These are phyloP conservation scores for Podaxis mareebaensis DNA, from an alignment of 768 basidiomycete genomes.

Conservation along the genomic window DNA sequence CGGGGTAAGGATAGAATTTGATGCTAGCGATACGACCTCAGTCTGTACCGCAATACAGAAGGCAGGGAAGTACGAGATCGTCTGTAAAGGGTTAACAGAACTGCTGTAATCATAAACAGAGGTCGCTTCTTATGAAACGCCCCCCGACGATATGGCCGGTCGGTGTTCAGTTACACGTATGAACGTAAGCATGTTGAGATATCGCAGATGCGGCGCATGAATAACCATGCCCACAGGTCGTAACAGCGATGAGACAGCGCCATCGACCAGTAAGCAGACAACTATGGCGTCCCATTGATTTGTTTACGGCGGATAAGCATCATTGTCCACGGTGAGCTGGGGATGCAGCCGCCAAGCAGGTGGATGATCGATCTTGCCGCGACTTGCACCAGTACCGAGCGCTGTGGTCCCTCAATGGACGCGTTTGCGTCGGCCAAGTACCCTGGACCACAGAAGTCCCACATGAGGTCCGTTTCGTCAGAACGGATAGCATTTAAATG, in stretches of 20 bases:
- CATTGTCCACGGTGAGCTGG: not conserved
- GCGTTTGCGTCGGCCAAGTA: not conserved
- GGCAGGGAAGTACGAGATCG: not conserved
- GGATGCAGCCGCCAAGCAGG: not conserved
- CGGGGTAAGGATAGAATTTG: not conserved
- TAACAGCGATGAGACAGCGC: not conserved
- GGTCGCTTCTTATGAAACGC: not conserved
- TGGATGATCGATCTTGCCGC: not conserved
- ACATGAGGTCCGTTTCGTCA: not conserved
- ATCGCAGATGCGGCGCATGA: slow-evolving; percentile 6
- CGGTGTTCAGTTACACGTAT: not conserved
- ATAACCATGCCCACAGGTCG: not conserved
- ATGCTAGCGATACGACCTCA: not conserved
- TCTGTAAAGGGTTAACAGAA: not conserved
- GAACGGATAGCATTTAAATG: too few relatives aligned
- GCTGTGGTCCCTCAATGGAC: not conserved
- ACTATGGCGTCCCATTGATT: not conserved
- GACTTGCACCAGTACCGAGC: not conserved
- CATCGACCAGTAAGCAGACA: not conserved
- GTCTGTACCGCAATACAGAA: not conserved
- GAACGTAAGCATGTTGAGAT: not conserved
- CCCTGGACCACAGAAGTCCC: not conserved
- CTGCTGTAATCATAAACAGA: not conserved
- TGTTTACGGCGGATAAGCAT: not conserved
- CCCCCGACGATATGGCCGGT: too few relatives aligned